A percentile compares a stretch with the other conserved stretches of the same genome.
phyloP scores from a whole-genome alignment of 2,329 filamentous ascomycete genomes.

The Paracoccidioides lutzii region DNA sequence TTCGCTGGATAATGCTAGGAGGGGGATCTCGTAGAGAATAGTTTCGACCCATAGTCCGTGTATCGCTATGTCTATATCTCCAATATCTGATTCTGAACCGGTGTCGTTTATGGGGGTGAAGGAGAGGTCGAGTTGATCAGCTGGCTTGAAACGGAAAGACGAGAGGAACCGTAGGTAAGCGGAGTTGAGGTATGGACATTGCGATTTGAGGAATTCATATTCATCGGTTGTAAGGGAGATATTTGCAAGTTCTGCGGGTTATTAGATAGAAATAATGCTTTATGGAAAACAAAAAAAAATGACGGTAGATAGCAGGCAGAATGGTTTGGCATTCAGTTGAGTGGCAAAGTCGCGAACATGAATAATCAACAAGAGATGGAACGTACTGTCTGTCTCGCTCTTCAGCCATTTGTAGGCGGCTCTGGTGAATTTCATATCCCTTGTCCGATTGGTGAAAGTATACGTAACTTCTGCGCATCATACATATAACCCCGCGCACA shows the following conservation, averaged over 20 bases:
- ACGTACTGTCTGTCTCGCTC: slow-evolving; percentile 64
- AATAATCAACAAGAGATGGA: background rate
- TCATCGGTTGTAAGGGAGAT: slow-evolving; percentile 70
- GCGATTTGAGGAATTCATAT: slow-evolving; percentile 59
- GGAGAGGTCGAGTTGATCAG: slow-evolving; percentile 61
- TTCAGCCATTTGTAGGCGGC: slow-evolving; percentile 75
- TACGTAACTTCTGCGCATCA: slow-evolving; percentile 59
- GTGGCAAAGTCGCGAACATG: background rate
- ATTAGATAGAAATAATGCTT: background rate
- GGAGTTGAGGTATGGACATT: slow-evolving; percentile 66
- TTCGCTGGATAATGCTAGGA: slow-evolving; percentile 83
- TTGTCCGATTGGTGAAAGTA: slow-evolving; percentile 88
- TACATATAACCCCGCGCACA: background rate
- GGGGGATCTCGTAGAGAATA: slow-evolving; percentile 92
- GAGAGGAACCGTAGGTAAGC: slow-evolving; percentile 72
- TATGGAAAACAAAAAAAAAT: background rate
- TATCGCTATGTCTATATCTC: slow-evolving; percentile 64
- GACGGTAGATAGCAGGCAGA: background rate
- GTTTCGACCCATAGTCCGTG: slow-evolving; percentile 85
- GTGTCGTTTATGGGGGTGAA: slow-evolving; percentile 48
- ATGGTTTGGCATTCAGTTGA: too few species aligned
- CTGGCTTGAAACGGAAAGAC: slow-evolving; percentile 67
- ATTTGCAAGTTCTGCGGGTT: slow-evolving; percentile 60
- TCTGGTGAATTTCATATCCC: slow-evolving; percentile 78
- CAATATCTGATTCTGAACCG: slow-evolving; percentile 51